Evolutionary conservation across 345 rosid species (phyloP).

Genomic region (Dipteronia dyeriana): DNA sequence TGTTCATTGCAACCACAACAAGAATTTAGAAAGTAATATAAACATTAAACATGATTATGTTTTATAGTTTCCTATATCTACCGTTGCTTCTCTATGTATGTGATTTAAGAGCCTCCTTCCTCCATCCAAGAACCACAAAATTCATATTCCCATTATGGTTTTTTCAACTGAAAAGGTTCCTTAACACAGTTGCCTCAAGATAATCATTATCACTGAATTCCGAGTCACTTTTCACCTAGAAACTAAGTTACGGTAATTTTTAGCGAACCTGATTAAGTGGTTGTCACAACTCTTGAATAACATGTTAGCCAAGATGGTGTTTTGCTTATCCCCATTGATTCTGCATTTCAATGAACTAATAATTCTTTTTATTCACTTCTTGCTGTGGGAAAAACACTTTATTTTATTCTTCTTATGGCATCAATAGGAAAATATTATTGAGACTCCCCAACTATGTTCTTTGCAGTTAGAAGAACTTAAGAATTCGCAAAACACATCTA

Average conservation of each 20-base stretch:
- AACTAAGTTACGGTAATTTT: background rate
- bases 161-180: background rate
- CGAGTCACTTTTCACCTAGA: background rate
- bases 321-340: background rate
- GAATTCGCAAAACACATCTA: conserved; percentile 27
- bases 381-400: background rate
- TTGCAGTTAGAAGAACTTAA: conserved; percentile 62
- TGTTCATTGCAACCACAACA: background rate
- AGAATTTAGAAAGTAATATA: background rate
- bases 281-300: background rate
- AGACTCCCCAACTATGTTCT: background rate
- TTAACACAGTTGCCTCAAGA: background rate
- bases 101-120: background rate
- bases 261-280: background rate
- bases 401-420: background rate
- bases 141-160: background rate
- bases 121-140: background rate
- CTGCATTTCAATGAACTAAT: background rate
- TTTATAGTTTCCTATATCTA: no score
- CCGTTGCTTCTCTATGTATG: background rate
- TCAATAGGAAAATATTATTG: background rate
- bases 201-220: background rate
- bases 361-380: background rate
- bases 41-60: background rate
- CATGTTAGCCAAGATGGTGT: background rate